Evolutionary conservation across 2,329 filamentous ascomycete species (phyloP), one percentile per base, ranked within the genome.

Genomic region (Aspergillus quadrilineatus): DNA sequence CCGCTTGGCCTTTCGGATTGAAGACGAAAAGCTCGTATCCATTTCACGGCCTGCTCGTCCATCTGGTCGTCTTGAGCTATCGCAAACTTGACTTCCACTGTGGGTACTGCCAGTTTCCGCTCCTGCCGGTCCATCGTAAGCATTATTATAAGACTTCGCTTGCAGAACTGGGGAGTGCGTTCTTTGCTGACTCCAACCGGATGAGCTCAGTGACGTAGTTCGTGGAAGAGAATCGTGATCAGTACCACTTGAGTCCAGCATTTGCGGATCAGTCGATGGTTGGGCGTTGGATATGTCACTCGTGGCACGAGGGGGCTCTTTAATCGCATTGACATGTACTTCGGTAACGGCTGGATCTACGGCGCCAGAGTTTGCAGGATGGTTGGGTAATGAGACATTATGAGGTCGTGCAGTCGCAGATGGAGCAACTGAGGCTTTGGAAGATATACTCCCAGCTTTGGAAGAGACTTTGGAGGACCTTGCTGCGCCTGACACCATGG

Each of bases 321-420:
- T 71, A 10, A 68, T 55, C 36, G 71, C 72, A 59, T 73, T 76
- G 45, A 76, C 73, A 59, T 76, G 71, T 14, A 76, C 53, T 60
- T 77, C 85, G 73, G 59, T 80, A 65, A 73, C 73, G 64, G 67
- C 79, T 72, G 65, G 72, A 61, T 66, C 82, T 72, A 65, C 77
- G 75, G 60, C 72, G 61, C 57, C 60, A 55, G 65, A 67, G 55
- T 63, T 68, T 45, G 62, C 60, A 6, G 58, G 65, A 22, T 63
- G 65, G 48, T 72, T 79, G 6, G 71, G 69, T 26, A 75, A 60
- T 14, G 74, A 68, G 6, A 65, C 66, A 50, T 72, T 64, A 44
- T 69, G 73, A n/a, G 74, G 70, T 62, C 75, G 78, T 4, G 72
- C 48, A 1, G 67, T 67, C 14, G 71, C 70, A 5, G 72, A 70